Percentiles rank a stretch among this genome's conserved stretches.
These are phyloP conservation scores for Leccinellum albellum DNA, from an alignment of 768 basidiomycete species.

Conservation along the genomic window DNA sequence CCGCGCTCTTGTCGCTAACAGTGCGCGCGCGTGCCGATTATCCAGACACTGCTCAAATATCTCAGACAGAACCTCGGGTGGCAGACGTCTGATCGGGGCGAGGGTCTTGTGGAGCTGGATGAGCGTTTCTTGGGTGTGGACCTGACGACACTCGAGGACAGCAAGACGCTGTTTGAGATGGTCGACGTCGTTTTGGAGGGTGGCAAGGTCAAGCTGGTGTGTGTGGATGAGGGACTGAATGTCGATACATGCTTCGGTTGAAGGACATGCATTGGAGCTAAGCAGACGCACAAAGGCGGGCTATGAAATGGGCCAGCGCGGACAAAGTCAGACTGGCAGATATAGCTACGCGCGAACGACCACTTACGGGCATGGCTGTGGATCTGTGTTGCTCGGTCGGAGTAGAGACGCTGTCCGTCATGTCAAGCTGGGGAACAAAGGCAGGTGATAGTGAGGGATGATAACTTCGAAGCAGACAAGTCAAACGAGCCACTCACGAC, in stretches of 20 bases:
- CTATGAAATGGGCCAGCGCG: conserved; percentile 1
- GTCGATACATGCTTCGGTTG: not conserved
- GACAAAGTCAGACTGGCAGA: not conserved
- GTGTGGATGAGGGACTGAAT: conserved; percentile 16
- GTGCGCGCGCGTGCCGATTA: not conserved
- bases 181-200: conserved; percentile 8
- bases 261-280: conserved; percentile 17
- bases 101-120: conserved; percentile 13
- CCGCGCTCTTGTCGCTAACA: not conserved
- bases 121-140: conserved; percentile 4
- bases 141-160: conserved; percentile 10
- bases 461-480: not conserved
- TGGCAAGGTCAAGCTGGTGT: conserved; percentile 14
- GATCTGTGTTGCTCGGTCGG: not conserved
- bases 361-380: conserved; percentile 14
- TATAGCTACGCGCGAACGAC: not conserved
- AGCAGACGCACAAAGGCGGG: conserved; percentile 5
- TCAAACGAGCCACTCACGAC: not conserved
- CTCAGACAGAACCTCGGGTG: conserved; percentile 24
- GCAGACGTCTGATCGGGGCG: conserved; percentile 24
- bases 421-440: not conserved
- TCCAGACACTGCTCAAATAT: conserved; percentile 25
- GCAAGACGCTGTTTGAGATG: conserved; percentile 7
- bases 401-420: not conserved
- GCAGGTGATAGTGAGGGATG: not conserved